Percentiles rank a stretch among this genome's conserved stretches.
phyloP scores from a whole-genome alignment of 371 early-diverging fungal species.

The Apophysomyces elegans region DNA sequence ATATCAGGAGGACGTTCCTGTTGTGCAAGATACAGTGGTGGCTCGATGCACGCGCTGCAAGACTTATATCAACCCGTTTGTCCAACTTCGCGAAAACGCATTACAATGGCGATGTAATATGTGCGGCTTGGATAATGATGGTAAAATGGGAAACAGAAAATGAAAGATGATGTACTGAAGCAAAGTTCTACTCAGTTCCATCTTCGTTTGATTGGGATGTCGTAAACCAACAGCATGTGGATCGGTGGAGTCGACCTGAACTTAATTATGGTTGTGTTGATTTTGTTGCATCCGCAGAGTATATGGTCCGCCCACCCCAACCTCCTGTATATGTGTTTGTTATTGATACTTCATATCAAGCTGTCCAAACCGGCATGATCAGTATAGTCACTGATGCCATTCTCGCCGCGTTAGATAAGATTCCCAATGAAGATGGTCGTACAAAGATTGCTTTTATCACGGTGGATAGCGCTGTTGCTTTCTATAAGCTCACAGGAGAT shows the following conservation, averaged over 20 bases:
- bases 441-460: slow-evolving; percentile 81
- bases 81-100: slow-evolving; percentile 79
- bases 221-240: slow-evolving; percentile 60
- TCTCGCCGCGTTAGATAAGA: slow-evolving; percentile 63
- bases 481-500: slow-evolving; percentile 70
- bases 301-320: slow-evolving; percentile 77
- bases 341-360: slow-evolving; percentile 76
- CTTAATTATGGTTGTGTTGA: slow-evolving; percentile 75
- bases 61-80: slow-evolving; percentile 88
- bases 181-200: slow-evolving; percentile 64
- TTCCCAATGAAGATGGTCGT: slow-evolving; percentile 81
- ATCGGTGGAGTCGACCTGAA: slow-evolving; percentile 77
- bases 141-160: slow-evolving; percentile 28
- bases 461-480: slow-evolving; percentile 77
- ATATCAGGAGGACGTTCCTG: slow-evolving; percentile 60
- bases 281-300: slow-evolving; percentile 74
- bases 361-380: slow-evolving; percentile 71
- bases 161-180: neutral
- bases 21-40: slow-evolving; percentile 71
- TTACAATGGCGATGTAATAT: slow-evolving; percentile 86
- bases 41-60: slow-evolving; percentile 86
- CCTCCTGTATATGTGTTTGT: slow-evolving; percentile 86
- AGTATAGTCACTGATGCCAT: slow-evolving; percentile 64
- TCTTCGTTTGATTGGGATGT: slow-evolving; percentile 80
- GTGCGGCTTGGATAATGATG: slow-evolving; percentile 80